Evolutionary conservation across 495 filamentous ascomycete genomes (phyloP).

Genomic region (Aspergillus nidulans): DNA sequence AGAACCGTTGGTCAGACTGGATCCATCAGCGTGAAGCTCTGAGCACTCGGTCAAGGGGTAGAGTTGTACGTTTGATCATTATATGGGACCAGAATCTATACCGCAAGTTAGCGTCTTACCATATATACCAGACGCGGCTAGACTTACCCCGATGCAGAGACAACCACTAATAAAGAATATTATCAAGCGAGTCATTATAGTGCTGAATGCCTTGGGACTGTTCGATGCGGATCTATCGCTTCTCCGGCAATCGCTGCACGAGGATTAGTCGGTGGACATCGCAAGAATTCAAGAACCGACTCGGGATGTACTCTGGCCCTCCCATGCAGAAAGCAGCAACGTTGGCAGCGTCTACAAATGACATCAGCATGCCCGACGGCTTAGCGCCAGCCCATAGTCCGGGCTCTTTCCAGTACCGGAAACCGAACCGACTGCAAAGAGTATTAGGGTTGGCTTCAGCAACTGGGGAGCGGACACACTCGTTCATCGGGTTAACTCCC

Average conservation of each 20-base stretch:
- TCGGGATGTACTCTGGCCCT: conserved; percentile 3
- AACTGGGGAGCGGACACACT: neutral
- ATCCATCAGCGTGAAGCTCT: neutral
- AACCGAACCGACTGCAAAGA: neutral
- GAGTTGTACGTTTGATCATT: neutral
- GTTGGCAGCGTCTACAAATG: conserved; percentile 1
- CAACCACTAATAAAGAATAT: conserved; percentile 2
- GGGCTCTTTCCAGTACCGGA: neutral
- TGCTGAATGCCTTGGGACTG: neutral
- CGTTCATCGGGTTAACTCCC: neutral
- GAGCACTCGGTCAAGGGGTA: neutral
- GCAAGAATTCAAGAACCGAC: neutral
- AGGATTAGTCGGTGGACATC: neutral
- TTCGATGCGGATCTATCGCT: neutral
- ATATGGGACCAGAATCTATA: neutral
- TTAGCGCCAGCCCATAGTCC: neutral
- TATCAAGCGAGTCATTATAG: neutral
- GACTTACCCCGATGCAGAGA: neutral
- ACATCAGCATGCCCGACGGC: neutral
- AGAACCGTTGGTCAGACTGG: neutral
- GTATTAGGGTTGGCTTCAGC: neutral
- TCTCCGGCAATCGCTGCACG: neutral
- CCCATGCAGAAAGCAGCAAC: conserved; percentile 1
- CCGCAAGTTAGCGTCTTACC: neutral
- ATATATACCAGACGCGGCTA: neutral